A percentile compares a stretch with the other conserved stretches of the same genome.
These are phyloP conservation scores for Daedalea quercina DNA, from an alignment of 768 basidiomycete genomes.

Conservation along the genomic window DNA sequence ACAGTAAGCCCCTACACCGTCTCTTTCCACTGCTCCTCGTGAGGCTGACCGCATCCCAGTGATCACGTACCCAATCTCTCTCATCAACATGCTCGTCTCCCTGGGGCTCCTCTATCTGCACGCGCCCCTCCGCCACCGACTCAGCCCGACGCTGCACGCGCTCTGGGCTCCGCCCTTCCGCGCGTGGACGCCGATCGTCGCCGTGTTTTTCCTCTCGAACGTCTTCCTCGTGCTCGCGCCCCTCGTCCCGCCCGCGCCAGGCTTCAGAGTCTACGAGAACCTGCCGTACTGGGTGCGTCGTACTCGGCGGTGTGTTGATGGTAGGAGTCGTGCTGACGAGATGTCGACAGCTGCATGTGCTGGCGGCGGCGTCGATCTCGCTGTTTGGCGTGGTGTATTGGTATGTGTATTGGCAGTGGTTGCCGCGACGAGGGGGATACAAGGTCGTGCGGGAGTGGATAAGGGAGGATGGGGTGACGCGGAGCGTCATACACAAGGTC, in stretches of 20 bases:
- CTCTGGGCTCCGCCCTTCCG: slow-evolving; percentile 63
- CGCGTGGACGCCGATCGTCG: slow-evolving; percentile 40
- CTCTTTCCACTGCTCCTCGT: no score
- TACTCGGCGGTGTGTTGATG: no score
- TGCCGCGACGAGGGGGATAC: slow-evolving; percentile 23
- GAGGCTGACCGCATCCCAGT: no score
- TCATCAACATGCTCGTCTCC: slow-evolving; percentile 56
- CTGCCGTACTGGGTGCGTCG: slow-evolving; percentile 67
- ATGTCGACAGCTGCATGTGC: slow-evolving; percentile 28
- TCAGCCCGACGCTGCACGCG: slow-evolving; percentile 28
- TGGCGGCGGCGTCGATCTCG: slow-evolving; percentile 20
- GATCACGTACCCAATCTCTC: slow-evolving; percentile 48
- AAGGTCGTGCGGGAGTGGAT: slow-evolving; percentile 19
- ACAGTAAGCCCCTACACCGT: slow-evolving; percentile 34
- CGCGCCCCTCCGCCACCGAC: slow-evolving; percentile 20
- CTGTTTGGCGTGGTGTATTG: slow-evolving; percentile 24
- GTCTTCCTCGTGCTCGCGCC: slow-evolving; percentile 58
- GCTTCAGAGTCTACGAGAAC: slow-evolving; percentile 43
- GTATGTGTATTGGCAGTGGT: slow-evolving; percentile 22
- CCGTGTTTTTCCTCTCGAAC: slow-evolving; percentile 59
- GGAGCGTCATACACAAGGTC: background rate
- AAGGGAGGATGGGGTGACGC: slow-evolving; percentile 35
- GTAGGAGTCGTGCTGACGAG: no score
- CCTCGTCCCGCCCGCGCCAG: slow-evolving; percentile 51
- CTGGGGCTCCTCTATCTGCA: slow-evolving; percentile 58